Base-by-base conservation (phyloP, 2,329 filamentous ascomycete genomes). In the Graphiopsis chlorocephala region DNA sequence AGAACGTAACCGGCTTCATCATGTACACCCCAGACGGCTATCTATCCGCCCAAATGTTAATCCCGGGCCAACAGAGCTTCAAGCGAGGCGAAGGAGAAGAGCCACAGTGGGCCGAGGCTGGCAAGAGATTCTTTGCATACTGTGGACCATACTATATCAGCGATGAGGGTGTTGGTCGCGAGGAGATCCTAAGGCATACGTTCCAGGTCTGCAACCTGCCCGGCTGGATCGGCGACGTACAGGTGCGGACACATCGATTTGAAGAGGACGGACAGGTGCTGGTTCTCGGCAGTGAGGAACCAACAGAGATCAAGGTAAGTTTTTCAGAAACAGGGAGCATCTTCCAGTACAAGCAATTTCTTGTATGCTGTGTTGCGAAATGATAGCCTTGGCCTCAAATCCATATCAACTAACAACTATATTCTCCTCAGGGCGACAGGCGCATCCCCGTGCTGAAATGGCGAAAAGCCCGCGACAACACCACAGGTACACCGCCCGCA, bases 21-120 rank as follows among this genome's bases (percentile, higher is more conserved):
- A 72, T 77, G 69, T 78, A 78, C 69, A 77, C 76, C 0, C 74
- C 75, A 12, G 75, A 77, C 66, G 75, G 76, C 29, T 76, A 78
- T 70, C 75, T 78, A 73, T 75, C 74, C 15, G 75, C 76, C 29
- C 73, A 77, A 64, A 74, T 78, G 68, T 67, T 75, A 52, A 77
- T 75, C 11, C 76, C 76, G 2, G 75, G 75, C 4, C 76, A 78
- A 65, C 70, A 74, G 58, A 71, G 68, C 61, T 77, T 77, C 73
- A 75, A 75, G 65, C 74, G 75, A 25, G 76, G 75, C 15, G 72
- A 74, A 56, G 75, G 72, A 17, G 75, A 77, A 61, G 76, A 77
- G 61, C 70, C 75, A 45, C 75, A 77, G 59, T 78, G 76, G 76
- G 76, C 76, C 17, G 76, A 78, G 58, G 76, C 76, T 4, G 75